Conservation (phyloP, 2,329 filamentous ascomycete genomes). For the Grosmannia huntii region DNA sequence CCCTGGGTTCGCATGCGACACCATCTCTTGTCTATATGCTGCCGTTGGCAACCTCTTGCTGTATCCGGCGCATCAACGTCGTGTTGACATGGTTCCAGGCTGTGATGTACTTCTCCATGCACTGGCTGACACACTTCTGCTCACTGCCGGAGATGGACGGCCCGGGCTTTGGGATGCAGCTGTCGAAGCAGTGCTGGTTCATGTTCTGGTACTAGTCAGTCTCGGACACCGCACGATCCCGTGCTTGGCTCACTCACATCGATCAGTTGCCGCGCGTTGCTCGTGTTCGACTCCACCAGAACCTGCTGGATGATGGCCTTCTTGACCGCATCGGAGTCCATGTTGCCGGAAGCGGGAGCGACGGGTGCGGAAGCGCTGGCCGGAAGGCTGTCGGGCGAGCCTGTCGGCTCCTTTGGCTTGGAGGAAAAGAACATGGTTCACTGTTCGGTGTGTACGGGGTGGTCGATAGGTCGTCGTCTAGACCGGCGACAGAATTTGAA, state of each 20-base stretch:
- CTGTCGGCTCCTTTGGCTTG: slow-evolving; percentile 7
- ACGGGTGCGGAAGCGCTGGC: neutral
- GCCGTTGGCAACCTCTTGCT: slow-evolving; percentile 37
- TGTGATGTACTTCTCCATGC: slow-evolving; percentile 77
- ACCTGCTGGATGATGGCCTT: slow-evolving; percentile 53
- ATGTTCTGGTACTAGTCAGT: slow-evolving; percentile 44
- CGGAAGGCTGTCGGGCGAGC: slow-evolving; percentile 4
- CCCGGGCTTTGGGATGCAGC: slow-evolving; percentile 60
- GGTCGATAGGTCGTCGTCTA: neutral
- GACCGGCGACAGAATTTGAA: neutral
- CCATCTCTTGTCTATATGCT: slow-evolving; percentile 1
- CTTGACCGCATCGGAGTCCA: slow-evolving; percentile 48
- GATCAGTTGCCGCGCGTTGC: slow-evolving; percentile 58
- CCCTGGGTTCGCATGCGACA: neutral
- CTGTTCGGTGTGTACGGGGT: neutral
- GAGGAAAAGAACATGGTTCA: slow-evolving; percentile 11
- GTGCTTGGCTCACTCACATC: slow-evolving; percentile 34
- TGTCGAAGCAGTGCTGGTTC: slow-evolving; percentile 70
- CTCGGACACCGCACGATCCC: neutral
- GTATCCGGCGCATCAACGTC: slow-evolving; percentile 51
- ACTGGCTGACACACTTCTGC: slow-evolving; percentile 57
- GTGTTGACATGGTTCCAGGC: slow-evolving; percentile 65
- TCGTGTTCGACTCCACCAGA: slow-evolving; percentile 49
- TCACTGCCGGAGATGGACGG: slow-evolving; percentile 54
- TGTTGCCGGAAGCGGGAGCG: slow-evolving; percentile 18